Base-by-base conservation (phyloP, 352 stramenopile genomes). In the Globisporangium barbulae region DNA sequence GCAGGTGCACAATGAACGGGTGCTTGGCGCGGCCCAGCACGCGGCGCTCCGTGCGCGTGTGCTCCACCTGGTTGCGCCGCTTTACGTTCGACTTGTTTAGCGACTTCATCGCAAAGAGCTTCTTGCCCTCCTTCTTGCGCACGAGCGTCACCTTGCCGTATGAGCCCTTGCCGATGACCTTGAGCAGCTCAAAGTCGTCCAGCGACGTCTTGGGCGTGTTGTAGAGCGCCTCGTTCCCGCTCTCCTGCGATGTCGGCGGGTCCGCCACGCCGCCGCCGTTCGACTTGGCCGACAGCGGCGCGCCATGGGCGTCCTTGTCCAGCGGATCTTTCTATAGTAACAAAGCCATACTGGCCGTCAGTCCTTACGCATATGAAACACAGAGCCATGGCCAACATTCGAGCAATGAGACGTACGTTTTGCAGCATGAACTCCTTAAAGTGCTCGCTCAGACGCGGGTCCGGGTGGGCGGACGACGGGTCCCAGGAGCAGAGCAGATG, bases 161-260 rank as follows among this genome's bases (percentile, higher is more conserved):
- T 30, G 86, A 94, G 22, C 91, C 91, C 68, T 97, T 97, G 61
- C 91, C 91, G 58, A 97, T 95, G 56, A 96, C 89, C 63, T 96
- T 97, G 55, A 97, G 78, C 72, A 97, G 73, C 74, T 97, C 90
- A 79, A 97, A 97, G 73, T 97, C 91, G 58, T 95, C 90, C 49
- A 97, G 68, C 13, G 74, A 82, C n/a, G 90, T 93, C 81, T 96
- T 96, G 53, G 84, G 84, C 60, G 84, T 93, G 71, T 93, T 89
- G 83, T 93, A 93, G 39, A 93, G 71, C 66, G 80, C 59, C 67
- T 88, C 78, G 13, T 72, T 88, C 44, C 72, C 63, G 47, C 61
- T 57, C 5, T 66, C 62, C 30, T 65, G 53, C n/a, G 49, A 70
- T 17, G 33, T 56, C 53, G 65, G 62, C 61, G 57, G 49, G 39